Percentiles rank a stretch among this genome's conserved stretches.
phyloP scores from a whole-genome alignment of 2,329 filamentous ascomycete species.

The Botrytis fabae region DNA sequence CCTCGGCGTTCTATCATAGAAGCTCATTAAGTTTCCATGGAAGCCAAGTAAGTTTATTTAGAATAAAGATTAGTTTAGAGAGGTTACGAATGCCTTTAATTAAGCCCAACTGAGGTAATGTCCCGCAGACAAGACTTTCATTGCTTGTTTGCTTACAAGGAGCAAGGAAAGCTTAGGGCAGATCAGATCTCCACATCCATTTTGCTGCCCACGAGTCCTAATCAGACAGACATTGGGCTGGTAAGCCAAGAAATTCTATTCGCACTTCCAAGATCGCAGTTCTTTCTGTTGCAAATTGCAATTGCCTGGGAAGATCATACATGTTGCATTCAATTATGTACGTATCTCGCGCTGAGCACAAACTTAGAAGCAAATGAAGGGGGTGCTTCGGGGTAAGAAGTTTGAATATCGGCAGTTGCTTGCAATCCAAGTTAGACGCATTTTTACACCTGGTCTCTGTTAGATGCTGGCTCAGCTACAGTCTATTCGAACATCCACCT shows the following conservation, averaged over 20 bases:
- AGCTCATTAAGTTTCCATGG: not conserved
- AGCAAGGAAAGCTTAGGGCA: constrained; percentile 14
- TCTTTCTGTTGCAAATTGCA: not conserved
- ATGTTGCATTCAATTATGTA: not conserved
- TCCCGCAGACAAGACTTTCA: not conserved
- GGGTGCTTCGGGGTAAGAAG: not conserved
- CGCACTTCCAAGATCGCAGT: not conserved
- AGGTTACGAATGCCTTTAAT: constrained; percentile 11
- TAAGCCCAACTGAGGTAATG: not conserved
- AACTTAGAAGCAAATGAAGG: not conserved
- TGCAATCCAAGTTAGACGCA: not conserved
- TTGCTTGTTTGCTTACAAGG: constrained; percentile 9
- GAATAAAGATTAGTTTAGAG: not conserved
- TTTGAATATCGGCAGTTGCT: constrained; percentile 3
- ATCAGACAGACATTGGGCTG: constrained; percentile 8
- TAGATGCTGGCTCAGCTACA: not conserved
- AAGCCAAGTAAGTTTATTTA: not conserved
- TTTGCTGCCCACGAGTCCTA: constrained; percentile 9
- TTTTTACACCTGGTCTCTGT: not conserved
- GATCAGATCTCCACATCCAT: constrained; percentile 21
- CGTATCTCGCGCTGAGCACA: not conserved
- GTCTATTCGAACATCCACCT: not conserved
- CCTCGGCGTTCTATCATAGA: not conserved
- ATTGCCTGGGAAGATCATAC: not conserved
- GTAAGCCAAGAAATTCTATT: constrained; percentile 10